Evolutionary conservation across 2,329 filamentous ascomycete genomes (phyloP).

Genomic region (Aspergillus felis): DNA sequence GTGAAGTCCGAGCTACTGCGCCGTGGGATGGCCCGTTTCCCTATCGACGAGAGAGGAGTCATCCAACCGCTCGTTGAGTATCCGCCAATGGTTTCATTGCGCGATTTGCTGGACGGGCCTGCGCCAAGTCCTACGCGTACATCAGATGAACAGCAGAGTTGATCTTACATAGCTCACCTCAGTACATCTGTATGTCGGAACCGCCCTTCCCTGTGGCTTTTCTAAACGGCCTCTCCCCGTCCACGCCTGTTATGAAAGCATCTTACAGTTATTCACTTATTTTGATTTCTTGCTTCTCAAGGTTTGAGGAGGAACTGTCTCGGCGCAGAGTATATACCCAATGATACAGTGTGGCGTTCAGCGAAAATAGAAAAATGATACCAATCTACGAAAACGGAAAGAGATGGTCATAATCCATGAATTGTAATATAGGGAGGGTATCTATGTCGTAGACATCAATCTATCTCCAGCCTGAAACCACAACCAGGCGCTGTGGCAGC

Average conservation of each 20-base stretch:
- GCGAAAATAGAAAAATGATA: neutral
- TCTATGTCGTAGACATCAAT: conserved; percentile 16
- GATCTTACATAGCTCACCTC: neutral
- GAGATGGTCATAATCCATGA: neutral
- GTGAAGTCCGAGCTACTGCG: conserved; percentile 25
- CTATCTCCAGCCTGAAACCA: conserved; percentile 8
- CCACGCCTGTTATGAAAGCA: neutral
- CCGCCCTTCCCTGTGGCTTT: neutral
- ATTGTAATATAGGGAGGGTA: conserved; percentile 13
- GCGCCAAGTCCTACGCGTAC: neutral
- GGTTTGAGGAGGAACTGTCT: neutral
- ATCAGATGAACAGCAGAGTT: neutral
- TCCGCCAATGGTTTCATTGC: neutral
- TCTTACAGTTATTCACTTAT: neutral
- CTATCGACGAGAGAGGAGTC: conserved; percentile 31
- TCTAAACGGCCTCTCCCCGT: neutral
- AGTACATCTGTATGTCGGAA: no score
- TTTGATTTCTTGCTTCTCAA: neutral
- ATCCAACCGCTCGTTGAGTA: conserved; percentile 15
- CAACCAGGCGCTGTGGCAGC: neutral
- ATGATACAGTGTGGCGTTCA: neutral
- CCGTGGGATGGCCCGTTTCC: conserved; percentile 24
- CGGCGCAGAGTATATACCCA: neutral
- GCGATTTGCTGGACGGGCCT: neutral
- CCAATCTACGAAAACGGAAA: neutral